Conservation (phyloP, 176 grass and related monocot genomes). For the Dactylis glomerata region DNA sequence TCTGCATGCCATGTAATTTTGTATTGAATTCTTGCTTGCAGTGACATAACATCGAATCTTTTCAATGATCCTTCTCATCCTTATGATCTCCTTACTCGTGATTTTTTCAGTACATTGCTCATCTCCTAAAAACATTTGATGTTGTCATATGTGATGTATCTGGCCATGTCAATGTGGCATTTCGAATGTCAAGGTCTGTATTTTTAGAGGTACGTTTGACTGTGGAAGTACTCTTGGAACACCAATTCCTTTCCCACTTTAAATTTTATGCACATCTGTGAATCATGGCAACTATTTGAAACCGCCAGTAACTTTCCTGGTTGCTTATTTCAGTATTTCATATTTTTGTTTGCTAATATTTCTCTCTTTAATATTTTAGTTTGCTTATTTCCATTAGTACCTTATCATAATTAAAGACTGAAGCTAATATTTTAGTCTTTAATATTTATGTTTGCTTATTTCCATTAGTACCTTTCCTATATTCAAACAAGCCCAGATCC, state of each 20-base stretch:
- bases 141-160: constrained; percentile 66
- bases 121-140: constrained; percentile 59
- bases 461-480: background rate
- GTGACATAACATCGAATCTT: background rate
- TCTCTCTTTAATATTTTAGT: too few species aligned
- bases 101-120: constrained; percentile 60
- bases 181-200: constrained; percentile 65
- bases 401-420: too few species aligned
- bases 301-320: too few species aligned
- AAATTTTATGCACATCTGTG: background rate
- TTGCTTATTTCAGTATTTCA: too few species aligned
- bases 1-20: background rate
- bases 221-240: constrained; percentile 12
- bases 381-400: too few species aligned
- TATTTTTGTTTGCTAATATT: too few species aligned
- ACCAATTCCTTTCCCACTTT: background rate
- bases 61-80: background rate
- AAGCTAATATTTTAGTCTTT: too few species aligned
- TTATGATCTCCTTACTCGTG: constrained; percentile 22
- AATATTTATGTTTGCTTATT: too few species aligned
- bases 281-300: too few species aligned
- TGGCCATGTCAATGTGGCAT: constrained; percentile 71
- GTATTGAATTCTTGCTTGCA: background rate
- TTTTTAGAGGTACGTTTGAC: constrained; percentile 66
- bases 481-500: background rate